These are phyloP conservation scores for Monilinia aucupariae DNA, from an alignment of 2,329 filamentous ascomycete species.

Conservation along the genomic window DNA sequence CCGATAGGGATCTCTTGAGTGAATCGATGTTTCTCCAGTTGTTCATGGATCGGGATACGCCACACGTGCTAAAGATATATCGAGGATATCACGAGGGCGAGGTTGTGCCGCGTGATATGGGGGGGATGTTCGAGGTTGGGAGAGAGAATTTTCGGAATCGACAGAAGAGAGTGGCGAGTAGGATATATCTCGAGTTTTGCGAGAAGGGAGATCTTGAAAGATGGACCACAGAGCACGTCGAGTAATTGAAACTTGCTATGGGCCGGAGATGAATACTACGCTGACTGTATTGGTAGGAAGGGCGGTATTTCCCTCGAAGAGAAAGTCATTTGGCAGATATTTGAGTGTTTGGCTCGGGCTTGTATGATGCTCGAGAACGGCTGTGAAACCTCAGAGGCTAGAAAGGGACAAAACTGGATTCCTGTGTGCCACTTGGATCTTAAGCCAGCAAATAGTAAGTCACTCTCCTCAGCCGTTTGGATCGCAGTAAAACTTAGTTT, in stretches of 20 bases:
- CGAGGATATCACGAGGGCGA: neutral
- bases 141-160: neutral
- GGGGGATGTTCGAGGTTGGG: constrained; percentile 1
- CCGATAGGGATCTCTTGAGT: neutral
- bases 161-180: neutral
- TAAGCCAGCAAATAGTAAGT: constrained; percentile 1
- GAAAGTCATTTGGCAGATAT: neutral
- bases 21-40: neutral
- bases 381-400: neutral
- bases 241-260: neutral
- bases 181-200: constrained; percentile 3
- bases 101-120: neutral
- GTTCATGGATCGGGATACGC: neutral
- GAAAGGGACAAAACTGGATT: neutral
- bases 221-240: neutral
- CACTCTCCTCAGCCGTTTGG: rapidly evolving
- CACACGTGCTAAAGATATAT: neutral
- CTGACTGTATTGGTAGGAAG: neutral
- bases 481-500: neutral
- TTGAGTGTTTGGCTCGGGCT: constrained; percentile 3
- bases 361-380: neutral
- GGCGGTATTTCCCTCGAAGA: neutral
- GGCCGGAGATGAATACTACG: rapidly evolving
- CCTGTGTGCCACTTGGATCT: constrained; percentile 1
- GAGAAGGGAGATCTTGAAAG: neutral